phyloP scores from a whole-genome alignment of 192 early-diverging fungal genomes.

The Linderina pennispora region DNA sequence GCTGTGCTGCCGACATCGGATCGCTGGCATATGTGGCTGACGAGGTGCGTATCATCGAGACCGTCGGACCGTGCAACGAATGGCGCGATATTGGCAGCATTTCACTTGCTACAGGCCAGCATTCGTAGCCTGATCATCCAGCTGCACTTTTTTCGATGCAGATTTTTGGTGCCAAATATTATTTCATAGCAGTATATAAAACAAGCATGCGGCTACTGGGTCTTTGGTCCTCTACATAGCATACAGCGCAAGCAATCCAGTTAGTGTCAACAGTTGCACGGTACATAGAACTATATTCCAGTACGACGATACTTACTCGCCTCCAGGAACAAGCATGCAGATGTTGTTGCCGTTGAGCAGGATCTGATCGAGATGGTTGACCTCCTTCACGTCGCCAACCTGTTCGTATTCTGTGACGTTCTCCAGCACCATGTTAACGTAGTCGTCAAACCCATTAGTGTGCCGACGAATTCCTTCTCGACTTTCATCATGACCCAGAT shows the following conservation, averaged over 20 bases:
- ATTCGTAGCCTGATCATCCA: too few species aligned
- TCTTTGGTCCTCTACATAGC: constrained; percentile 2
- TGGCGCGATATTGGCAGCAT: constrained; percentile 30
- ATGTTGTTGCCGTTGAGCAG: constrained; percentile 97
- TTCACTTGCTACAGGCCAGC: neutral
- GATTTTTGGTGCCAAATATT: too few species aligned
- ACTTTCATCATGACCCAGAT: too few species aligned
- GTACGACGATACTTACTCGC: constrained; percentile 17
- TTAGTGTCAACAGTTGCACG: too few species aligned
- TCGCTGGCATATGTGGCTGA: constrained; percentile 16
- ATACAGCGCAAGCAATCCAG: too few species aligned
- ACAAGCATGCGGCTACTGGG: too few species aligned
- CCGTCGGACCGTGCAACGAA: constrained; percentile 15
- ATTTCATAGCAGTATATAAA: too few species aligned
- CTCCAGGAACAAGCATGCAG: constrained; percentile 73
- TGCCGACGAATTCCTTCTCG: too few species aligned
- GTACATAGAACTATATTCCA: too few species aligned
- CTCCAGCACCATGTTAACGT: constrained; percentile 98
- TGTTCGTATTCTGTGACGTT: constrained; percentile 90
- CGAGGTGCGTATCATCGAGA: constrained; percentile 16
- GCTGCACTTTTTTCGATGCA: too few species aligned
- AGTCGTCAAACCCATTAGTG: too few species aligned
- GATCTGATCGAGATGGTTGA: constrained; percentile 79
- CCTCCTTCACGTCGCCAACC: constrained; percentile 59
- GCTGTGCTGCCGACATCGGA: constrained; percentile 8